phyloP scores from a whole-genome alignment of 768 basidiomycete genomes.

The Trametopsis cervina region DNA sequence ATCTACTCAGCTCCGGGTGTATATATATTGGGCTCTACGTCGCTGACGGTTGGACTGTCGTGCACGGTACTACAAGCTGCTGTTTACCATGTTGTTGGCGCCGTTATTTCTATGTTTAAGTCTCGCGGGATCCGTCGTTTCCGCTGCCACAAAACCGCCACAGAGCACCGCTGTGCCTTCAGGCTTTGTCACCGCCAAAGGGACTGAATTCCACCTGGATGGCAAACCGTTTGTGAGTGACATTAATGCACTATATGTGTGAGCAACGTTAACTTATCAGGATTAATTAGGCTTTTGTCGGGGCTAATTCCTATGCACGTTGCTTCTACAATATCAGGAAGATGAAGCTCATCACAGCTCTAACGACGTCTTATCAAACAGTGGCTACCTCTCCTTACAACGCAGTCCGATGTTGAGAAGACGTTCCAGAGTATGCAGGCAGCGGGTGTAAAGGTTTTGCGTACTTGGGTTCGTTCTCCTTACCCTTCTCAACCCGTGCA shows the following conservation, averaged over 20 bases:
- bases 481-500: too few relatives aligned
- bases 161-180: slow-evolving; percentile 11
- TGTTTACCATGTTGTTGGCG: not conserved
- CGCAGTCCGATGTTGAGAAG: slow-evolving; percentile 37
- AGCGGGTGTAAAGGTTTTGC: slow-evolving; percentile 44
- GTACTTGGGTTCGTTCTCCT: slow-evolving; percentile 39
- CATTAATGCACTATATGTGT: too few relatives aligned
- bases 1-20: too few relatives aligned
- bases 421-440: slow-evolving; percentile 43
- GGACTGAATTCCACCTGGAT: slow-evolving; percentile 29
- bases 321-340: not conserved
- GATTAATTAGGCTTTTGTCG: slow-evolving; percentile 37
- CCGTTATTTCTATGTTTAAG: not conserved
- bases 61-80: not conserved
- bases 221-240: slow-evolving; percentile 45
- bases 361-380: slow-evolving; percentile 14
- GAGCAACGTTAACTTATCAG: too few relatives aligned
- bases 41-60: too few relatives aligned
- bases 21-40: too few relatives aligned
- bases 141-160: not conserved
- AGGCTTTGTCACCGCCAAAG: slow-evolving; percentile 22
- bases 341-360: not conserved
- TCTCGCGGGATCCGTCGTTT: not conserved
- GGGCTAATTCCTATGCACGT: slow-evolving; percentile 47
- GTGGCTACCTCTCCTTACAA: slow-evolving; percentile 52